Evolutionary conservation across 306 rosid species (phyloP), one percentile per base, ranked within the genome.

Genomic region (Gastrolobium villosum): DNA sequence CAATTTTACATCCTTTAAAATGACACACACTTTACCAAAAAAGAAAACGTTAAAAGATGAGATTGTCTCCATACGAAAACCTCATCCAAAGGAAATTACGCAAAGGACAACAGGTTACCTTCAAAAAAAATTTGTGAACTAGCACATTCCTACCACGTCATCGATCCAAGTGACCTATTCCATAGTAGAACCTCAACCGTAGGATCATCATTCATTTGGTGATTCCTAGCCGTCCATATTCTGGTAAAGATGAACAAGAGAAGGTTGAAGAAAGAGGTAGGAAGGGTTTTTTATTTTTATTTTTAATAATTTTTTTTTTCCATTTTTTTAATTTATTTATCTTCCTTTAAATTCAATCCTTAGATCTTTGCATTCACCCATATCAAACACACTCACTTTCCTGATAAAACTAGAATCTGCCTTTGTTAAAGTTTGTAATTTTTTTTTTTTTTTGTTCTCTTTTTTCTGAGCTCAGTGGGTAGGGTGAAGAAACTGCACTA

Each of bases 191-290:
- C 50, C 5, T 70, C 2, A 4, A 10, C 86, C 90, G 81, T 83
- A 6, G 8, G 92, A 90, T 88, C 65, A 44, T 52, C 62, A 59
- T 74, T 77, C 61, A 7, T 52, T 76, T 14, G 13, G 1, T 56
- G 7, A 78, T 73, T 85, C 86, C 83, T 73, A 78, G 77, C 90
- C 92, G 94, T 92, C 74, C 83, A 83, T 70, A 28, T 41, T 45
- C 50, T 72, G 5, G 14, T 45, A 64, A 72, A 70, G 77, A 76
- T n/a, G 83, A 73, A 81, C 44, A 48, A 36, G 35, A 59, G 30
- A n/a, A 45, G 79, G 14, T 53, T 9, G 75, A 40, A 78, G 59
- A 78, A 65, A 70, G 70, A 70, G 40, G 54, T 35, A 74, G 26
- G 83, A n/a, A 60, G 31, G 4, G 32, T 44, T 62, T 60, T 10